Conservation (phyloP, 345 rosid genomes). For the Gossypium herbaceum region DNA sequence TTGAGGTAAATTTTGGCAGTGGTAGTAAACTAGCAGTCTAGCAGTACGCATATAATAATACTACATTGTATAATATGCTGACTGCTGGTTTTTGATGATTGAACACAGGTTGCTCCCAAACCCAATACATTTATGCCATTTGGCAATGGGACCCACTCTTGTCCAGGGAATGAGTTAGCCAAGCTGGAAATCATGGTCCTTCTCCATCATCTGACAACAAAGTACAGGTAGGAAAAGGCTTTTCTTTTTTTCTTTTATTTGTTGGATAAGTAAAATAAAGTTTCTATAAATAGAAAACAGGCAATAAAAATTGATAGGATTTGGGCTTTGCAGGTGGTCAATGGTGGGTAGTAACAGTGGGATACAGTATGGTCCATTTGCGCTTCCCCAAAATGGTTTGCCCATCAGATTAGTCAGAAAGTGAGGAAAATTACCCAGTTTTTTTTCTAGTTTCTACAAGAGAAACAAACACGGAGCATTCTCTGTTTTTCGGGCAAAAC, state of each 20-base stretch:
- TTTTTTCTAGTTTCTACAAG: too few species aligned
- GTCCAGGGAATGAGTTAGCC: constrained; percentile 89
- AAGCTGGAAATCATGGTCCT: constrained; percentile 73
- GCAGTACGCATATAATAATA: too few species aligned
- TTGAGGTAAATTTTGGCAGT: constrained; percentile 49
- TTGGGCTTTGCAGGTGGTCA: constrained; percentile 51
- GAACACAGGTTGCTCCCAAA: constrained; percentile 69
- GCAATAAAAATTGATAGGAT: not conserved
- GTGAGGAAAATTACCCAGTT: not conserved
- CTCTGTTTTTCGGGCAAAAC: too few species aligned
- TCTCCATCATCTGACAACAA: constrained; percentile 84
- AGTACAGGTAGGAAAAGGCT: constrained; percentile 47
- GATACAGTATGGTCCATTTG: constrained; percentile 82
- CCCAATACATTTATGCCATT: constrained; percentile 88
- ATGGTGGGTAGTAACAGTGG: constrained; percentile 45
- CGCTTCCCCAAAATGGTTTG: constrained; percentile 77
- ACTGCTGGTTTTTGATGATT: not conserved
- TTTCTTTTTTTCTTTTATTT: not conserved
- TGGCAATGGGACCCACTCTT: constrained; percentile 80
- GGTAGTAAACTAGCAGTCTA: too few species aligned
- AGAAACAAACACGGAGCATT: too few species aligned
- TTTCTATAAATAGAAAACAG: constrained; percentile 21
- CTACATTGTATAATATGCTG: not conserved
- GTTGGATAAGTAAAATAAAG: not conserved
- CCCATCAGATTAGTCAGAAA: constrained; percentile 58